Base-by-base conservation (phyloP, 805 yeast genomes). In the Monosporozyma siamensis region DNA sequence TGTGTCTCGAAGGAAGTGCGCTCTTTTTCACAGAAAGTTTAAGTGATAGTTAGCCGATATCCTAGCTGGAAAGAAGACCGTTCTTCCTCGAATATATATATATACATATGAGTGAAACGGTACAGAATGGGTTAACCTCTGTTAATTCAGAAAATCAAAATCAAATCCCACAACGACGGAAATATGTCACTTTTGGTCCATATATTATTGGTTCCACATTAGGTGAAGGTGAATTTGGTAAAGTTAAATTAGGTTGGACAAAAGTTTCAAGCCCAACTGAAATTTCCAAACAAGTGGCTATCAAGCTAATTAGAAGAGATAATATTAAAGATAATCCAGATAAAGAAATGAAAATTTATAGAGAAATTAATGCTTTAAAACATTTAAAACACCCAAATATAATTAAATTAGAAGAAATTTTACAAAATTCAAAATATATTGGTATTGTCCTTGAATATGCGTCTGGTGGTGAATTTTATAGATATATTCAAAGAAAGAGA, bases 171-270 rank as follows among this genome's bases (percentile, higher is more conserved):
- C 32, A 14, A 29, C 32, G 32, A 14, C 14, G 32, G 20, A 69
- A 82, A 48, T 88, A 82, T 57, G 80, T 82, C 17, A 74, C 95
- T 31, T 89, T 92, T 60, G 99, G 98, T 22, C 79, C 85, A 12
- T 92, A 89, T 56, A 74, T 85, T 12, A 70, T 92, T 8, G 97
- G 97, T 2, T 79, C 95, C 10, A 90, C 98, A 0, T 67, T 92
- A 9, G 99, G 99, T 20, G 95, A 90, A 65, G 99, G 99, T 35
- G 98, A 92, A 61, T 92, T 92, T 62, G 99, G 98, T 44, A 90
- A 92, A 64, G 99, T 92, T 46, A 92, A 92, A 62, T 70, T 92
- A n/a, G 97, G 97, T 10, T 90, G 97, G 96, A 72, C 94, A 47
- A 85, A 12, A 36, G 43, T 22, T 21, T 44, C 20, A 37, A 18